phyloP scores from a whole-genome alignment of 2,329 filamentous ascomycete genomes.

The Colletotrichum abscissum region DNA sequence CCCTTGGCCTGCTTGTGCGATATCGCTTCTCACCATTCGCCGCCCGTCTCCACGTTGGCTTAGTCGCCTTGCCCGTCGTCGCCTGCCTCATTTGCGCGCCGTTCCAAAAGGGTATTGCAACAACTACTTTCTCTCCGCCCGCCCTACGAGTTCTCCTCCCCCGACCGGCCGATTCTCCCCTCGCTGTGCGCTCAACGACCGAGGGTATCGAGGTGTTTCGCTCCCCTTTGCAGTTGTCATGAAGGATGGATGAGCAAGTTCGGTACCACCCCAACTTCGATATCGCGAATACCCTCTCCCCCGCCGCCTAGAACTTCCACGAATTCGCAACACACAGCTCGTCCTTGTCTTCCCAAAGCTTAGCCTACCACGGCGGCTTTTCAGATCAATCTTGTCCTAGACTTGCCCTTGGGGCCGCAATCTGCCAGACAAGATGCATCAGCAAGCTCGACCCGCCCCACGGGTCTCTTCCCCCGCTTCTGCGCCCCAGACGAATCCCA shows the following conservation, averaged over 20 bases:
- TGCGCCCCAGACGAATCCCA: conserved; percentile 77
- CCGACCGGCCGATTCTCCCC: neutral
- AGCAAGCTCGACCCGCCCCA: conserved; percentile 82
- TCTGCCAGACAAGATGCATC: conserved; percentile 75
- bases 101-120: neutral
- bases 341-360: neutral
- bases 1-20: conserved; percentile 16
- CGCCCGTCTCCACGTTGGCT: conserved; percentile 18
- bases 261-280: conserved; percentile 31
- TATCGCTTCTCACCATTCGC: neutral
- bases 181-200: neutral
- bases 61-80: conserved; percentile 13
- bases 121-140: neutral
- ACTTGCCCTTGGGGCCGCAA: conserved; percentile 1
- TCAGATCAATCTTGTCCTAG: neutral
- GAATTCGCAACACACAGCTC: neutral
- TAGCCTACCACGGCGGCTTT: neutral
- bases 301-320: conserved; percentile 12
- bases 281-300: conserved; percentile 15
- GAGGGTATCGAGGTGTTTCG: conserved; percentile 3
- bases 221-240: conserved; percentile 16
- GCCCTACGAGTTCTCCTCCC: conserved; percentile 1
- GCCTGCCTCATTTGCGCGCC: conserved; percentile 15
- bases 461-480: conserved; percentile 78
- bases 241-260: conserved; percentile 37